phyloP scores from a whole-genome alignment of 2,329 filamentous ascomycete genomes.

The Fusarium dimerum region DNA sequence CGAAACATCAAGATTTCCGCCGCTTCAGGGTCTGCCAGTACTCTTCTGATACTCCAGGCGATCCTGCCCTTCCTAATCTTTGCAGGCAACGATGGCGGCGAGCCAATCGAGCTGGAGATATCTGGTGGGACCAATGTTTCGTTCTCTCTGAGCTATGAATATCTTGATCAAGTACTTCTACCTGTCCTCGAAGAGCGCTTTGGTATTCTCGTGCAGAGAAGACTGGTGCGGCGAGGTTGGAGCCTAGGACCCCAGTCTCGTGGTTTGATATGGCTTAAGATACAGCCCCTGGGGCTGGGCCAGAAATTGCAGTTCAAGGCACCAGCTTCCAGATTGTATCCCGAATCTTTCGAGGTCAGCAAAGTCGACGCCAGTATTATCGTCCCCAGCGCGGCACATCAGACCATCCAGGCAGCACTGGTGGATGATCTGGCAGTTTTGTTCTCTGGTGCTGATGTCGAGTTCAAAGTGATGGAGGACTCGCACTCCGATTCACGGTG shows the following conservation, averaged over 20 bases:
- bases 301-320: slow-evolving; percentile 39
- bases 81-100: slow-evolving; percentile 43
- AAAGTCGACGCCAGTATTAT: slow-evolving; percentile 54
- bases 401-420: slow-evolving; percentile 43
- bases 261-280: slow-evolving; percentile 47
- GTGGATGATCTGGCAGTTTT: slow-evolving; percentile 39
- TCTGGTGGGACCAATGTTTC: slow-evolving; percentile 61
- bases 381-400: slow-evolving; percentile 46
- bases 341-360: slow-evolving; percentile 39
- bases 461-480: slow-evolving; percentile 51
- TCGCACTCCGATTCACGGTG: slow-evolving; percentile 52
- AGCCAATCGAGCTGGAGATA: slow-evolving; percentile 52
- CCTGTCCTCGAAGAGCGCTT: slow-evolving; percentile 55
- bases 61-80: slow-evolving; percentile 61
- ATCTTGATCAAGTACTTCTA: slow-evolving; percentile 61
- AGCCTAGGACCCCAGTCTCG: slow-evolving; percentile 41
- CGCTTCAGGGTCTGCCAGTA: slow-evolving; percentile 53
- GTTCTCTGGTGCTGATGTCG: slow-evolving; percentile 46
- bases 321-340: slow-evolving; percentile 20
- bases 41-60: slow-evolving; percentile 60
- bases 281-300: slow-evolving; percentile 36
- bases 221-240: slow-evolving; percentile 53
- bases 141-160: slow-evolving; percentile 61
- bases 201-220: slow-evolving; percentile 47
- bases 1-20: slow-evolving; percentile 52